A percentile compares a stretch with the other conserved stretches of the same genome.
These are phyloP conservation scores for Coniochaeta prunicola DNA, from an alignment of 2,329 filamentous ascomycete species.

Conservation along the genomic window DNA sequence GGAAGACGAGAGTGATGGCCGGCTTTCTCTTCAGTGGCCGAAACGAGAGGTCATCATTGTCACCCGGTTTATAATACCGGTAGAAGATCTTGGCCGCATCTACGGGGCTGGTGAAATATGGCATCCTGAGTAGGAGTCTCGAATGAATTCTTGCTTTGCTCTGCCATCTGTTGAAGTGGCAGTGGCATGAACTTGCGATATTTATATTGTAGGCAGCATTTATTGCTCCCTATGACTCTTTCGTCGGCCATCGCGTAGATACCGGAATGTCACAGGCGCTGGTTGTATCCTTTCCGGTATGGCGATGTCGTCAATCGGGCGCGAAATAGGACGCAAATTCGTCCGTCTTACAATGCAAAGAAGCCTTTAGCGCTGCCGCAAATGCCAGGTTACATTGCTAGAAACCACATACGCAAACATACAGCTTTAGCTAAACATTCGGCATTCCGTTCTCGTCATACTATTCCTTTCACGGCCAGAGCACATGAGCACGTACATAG, in stretches of 20 bases:
- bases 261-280: not conserved
- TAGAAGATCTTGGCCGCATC: conserved; percentile 12
- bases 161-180: no score
- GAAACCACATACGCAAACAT: not conserved
- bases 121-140: conserved; percentile 9
- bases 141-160: no score
- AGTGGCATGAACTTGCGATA: no score
- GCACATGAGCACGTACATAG: no score
- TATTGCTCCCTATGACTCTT: not conserved
- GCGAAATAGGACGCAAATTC: not conserved
- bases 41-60: conserved; percentile 1
- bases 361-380: not conserved
- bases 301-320: not conserved
- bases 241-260: not conserved
- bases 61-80: conserved; percentile 9
- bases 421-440: not conserved
- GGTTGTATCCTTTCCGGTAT: not conserved
- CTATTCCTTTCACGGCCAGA: not conserved
- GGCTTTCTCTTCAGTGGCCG: not conserved
- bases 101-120: conserved; percentile 7
- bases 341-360: not conserved
- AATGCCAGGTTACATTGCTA: not conserved
- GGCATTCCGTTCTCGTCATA: not conserved
- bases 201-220: not conserved
- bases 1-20: conserved; percentile 10